Evolutionary conservation across 352 stramenopile genomes (phyloP).

Genomic region (Globisporangium sylvaticum): DNA sequence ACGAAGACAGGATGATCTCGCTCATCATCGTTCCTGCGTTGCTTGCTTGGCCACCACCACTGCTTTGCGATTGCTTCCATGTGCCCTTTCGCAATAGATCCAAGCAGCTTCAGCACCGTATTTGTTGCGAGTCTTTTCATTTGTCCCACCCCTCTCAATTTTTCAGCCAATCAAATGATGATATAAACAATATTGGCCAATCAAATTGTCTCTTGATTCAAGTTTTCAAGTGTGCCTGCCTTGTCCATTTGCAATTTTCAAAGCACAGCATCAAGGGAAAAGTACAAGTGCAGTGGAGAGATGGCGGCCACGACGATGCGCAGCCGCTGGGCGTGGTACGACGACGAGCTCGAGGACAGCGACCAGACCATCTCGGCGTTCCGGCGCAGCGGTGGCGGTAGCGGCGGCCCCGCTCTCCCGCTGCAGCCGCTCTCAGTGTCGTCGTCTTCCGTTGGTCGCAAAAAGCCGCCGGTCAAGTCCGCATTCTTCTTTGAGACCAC

Average conservation of each 20-base stretch:
- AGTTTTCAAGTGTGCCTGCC: conserved; percentile 4
- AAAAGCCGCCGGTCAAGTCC: conserved; percentile 23
- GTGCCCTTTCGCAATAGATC: conserved; percentile 7
- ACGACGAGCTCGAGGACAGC: conserved; percentile 58
- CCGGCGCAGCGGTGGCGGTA: background rate
- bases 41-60: background rate
- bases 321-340: conserved; percentile 45
- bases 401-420: background rate
- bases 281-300: background rate
- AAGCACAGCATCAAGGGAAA: background rate
- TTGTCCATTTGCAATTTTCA: background rate
- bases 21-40: background rate
- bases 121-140: background rate
- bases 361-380: conserved; percentile 54
- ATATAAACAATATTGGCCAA: conserved; percentile 2
- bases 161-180: conserved; percentile 4
- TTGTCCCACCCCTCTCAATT: background rate
- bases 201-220: background rate
- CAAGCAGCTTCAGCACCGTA: background rate
- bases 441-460: conserved; percentile 8
- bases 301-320: conserved; percentile 10
- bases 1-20: background rate
- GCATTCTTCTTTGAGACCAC: conserved; percentile 75
- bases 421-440: background rate
- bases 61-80: background rate